These are phyloP conservation scores for Trypanosoma congolense DNA, from an alignment of 208 protist genomes.

Conservation along the genomic window DNA sequence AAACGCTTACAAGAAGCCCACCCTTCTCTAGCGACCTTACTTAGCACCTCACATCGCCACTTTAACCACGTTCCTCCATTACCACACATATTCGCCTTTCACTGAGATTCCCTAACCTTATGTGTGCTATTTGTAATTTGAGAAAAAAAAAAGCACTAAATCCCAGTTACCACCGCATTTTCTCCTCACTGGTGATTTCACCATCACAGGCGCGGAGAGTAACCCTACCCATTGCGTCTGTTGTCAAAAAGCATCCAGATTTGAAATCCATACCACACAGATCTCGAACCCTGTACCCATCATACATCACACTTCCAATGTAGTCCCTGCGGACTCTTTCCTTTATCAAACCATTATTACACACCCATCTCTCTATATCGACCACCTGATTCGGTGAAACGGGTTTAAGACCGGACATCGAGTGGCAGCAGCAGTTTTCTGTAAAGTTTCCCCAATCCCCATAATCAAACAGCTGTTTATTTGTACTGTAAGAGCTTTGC, in stretches of 20 bases:
- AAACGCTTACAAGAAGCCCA: too few species aligned
- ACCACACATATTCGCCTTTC: too few species aligned
- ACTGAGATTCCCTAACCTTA: too few species aligned
- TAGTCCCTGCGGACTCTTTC: slow-evolving; percentile 62
- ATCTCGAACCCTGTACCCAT: slow-evolving; percentile 49
- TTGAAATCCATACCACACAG: slow-evolving; percentile 68
- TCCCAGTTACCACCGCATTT: slow-evolving; percentile 33
- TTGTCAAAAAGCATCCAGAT: slow-evolving; percentile 34
- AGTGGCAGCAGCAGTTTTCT: slow-evolving; percentile 56
- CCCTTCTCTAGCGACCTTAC: too few species aligned
- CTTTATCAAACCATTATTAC: slow-evolving; percentile 57
- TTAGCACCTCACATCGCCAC: too few species aligned
- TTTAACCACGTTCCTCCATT: too few species aligned
- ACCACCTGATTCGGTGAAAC: slow-evolving; percentile 52
- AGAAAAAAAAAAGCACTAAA: too few species aligned
- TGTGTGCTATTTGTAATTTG: too few species aligned
- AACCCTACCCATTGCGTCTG: slow-evolving; percentile 3
- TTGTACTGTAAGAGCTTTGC: slow-evolving; percentile 7
- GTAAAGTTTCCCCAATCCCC: slow-evolving; percentile 48
- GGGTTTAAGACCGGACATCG: slow-evolving; percentile 17
- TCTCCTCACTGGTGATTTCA: slow-evolving; percentile 8
- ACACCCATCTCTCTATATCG: slow-evolving; percentile 72
- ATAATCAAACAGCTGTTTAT: slow-evolving; percentile 48
- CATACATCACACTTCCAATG: slow-evolving; percentile 20
- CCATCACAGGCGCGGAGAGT: neutral